Evolutionary conservation across 176 grass and related monocot species (phyloP), one percentile per base, ranked within the genome.

Genomic region (Saccharum spontaneum): DNA sequence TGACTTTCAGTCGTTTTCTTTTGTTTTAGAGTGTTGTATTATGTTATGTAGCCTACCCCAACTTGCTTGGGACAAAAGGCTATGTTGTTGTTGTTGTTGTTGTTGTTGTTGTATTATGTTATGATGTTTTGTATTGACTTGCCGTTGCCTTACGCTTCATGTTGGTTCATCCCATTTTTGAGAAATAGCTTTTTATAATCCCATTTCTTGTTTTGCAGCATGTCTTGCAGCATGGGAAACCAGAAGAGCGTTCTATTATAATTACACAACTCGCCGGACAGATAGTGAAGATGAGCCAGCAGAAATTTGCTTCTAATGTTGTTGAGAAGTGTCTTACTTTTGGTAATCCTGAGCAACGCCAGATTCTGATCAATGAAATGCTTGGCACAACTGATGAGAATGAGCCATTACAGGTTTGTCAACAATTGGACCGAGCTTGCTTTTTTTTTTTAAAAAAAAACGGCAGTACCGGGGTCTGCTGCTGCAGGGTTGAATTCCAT

Each of bases 301-400:
- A 99, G 76, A 99, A 99, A 88, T 98, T 94, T 41, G 97, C 97
- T 36, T 99, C 93, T 38, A 99, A 96, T 87, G 97, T 99, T 79
- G 86, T 96, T 73, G 97, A 99, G 78, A 99, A 99, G 78, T 99
- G 97, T 75, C 89, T 99, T 74, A 86, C 90, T 77, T 96, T 87
- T 86, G 97, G 97, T 67, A 84, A 67, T 63, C 15, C 74, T 10
- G 93, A 91, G 30, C 90, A 99, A 57, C 93, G 97, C 30, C 93
- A 99, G 66, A 84, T 99, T 76, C 82, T 99, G 77, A 99, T 96
- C 57, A 88, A 92, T 79, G 93, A 99, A 79, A 99, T 99, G 83
- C 86, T 99, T 78, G 97, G 97, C 40, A 91, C 93, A 73, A 99
- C 91, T 70, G 93, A 96, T 84, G 97, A 99, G 89, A 99, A 96